Percentiles rank a stretch among this genome's conserved stretches.
phyloP scores from a whole-genome alignment of 78 protist genomes.

The Bigelowiella natans region DNA sequence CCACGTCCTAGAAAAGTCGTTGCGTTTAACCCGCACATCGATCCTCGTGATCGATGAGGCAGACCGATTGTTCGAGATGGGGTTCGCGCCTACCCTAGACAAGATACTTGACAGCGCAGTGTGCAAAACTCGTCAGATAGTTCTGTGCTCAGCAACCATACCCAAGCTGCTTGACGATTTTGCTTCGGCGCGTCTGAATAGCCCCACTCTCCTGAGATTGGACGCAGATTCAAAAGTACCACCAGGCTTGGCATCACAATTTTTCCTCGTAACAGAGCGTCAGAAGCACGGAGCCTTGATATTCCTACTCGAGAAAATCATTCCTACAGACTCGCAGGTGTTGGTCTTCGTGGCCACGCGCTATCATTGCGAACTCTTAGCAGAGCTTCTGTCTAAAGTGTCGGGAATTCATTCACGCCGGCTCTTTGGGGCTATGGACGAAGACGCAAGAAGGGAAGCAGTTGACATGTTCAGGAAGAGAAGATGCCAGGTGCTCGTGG shows the following conservation, averaged over 20 bases:
- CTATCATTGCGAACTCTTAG: constrained; percentile 60
- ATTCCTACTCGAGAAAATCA: not conserved
- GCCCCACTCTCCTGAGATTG: too few relatives aligned
- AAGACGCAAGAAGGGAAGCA: constrained; percentile 70
- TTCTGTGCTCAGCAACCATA: constrained; percentile 88
- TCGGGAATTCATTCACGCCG: not conserved
- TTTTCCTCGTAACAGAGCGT: too few relatives aligned
- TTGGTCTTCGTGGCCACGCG: constrained; percentile 83
- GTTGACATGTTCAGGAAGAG: constrained; percentile 60
- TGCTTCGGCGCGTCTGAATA: constrained; percentile 39
- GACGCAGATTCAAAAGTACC: too few relatives aligned
- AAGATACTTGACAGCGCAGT: too few relatives aligned
- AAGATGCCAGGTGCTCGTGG: constrained; percentile 54
- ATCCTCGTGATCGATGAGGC: constrained; percentile 92
- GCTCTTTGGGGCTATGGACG: constrained; percentile 87
- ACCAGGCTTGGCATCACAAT: too few relatives aligned
- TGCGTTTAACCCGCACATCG: constrained; percentile 42
- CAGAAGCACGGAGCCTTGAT: not conserved
- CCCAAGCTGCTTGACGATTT: constrained; percentile 77
- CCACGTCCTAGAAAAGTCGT: constrained; percentile 54
- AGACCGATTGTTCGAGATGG: constrained; percentile 92
- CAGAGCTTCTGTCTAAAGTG: not conserved
- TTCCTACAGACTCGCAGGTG: constrained; percentile 40
- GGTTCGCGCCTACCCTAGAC: constrained; percentile 55
- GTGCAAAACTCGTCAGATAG: constrained; percentile 70